A percentile compares a stretch with the other conserved stretches of the same genome.
These are phyloP conservation scores for Primulina eburnea DNA, from an alignment of 257 asterid species.

Conservation along the genomic window DNA sequence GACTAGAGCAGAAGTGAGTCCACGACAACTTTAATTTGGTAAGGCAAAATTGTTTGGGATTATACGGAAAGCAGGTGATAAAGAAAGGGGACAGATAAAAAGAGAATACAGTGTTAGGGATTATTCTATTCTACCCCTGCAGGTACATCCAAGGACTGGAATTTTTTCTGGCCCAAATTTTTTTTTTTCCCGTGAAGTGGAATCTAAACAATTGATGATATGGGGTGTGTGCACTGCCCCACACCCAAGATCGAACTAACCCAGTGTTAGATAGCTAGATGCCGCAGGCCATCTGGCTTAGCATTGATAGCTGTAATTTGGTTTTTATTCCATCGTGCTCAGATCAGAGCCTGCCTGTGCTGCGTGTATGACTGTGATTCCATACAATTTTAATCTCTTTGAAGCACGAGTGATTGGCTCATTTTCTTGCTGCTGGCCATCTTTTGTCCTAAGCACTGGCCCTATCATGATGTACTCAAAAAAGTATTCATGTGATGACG, in stretches of 20 bases:
- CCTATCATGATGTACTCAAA: not conserved
- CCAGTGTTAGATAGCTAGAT: too few species aligned
- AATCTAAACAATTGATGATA: too few species aligned
- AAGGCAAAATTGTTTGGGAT: not conserved
- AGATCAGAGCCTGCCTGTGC: not conserved
- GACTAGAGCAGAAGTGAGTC: not conserved
- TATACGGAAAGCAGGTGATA: not conserved
- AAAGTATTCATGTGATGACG: too few species aligned
- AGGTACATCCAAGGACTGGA: too few species aligned
- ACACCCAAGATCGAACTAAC: too few species aligned
- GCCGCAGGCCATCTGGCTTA: not conserved
- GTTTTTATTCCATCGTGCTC: conserved; percentile 15
- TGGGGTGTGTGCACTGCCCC: too few species aligned
- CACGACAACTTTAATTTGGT: not conserved
- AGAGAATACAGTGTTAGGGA: not conserved
- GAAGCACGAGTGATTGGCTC: not conserved
- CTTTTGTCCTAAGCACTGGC: conserved; percentile 34
- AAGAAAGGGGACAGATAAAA: not conserved
- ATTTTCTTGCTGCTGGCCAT: conserved; percentile 18
- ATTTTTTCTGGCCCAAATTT: too few species aligned
- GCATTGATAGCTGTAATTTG: not conserved
- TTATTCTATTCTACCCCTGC: too few species aligned
- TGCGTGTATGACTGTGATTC: conserved; percentile 11
- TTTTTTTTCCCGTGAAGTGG: too few species aligned
- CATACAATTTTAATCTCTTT: not conserved